Evolutionary conservation across 768 basidiomycete genomes (phyloP).

Genomic region (Psilocybe cubensis): DNA sequence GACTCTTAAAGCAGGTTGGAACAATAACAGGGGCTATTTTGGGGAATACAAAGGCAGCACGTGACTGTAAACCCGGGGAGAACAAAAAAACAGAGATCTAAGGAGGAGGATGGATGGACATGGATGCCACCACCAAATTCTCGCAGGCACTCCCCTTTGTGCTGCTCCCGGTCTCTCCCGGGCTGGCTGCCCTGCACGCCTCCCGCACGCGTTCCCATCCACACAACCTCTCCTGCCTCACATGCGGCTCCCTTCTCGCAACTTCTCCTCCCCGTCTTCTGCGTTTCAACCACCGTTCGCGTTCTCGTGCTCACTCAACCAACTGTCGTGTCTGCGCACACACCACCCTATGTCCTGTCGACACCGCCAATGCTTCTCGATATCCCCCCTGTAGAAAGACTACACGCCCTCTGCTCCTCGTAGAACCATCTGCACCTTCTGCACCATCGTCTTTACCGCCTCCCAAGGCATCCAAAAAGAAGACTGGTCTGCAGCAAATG

Average conservation of each 20-base stretch:
- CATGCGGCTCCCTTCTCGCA: slow-evolving; percentile 55
- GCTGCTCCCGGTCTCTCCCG: slow-evolving; percentile 53
- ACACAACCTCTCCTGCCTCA: slow-evolving; percentile 40
- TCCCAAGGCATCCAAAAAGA: slow-evolving; percentile 45
- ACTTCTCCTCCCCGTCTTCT: slow-evolving; percentile 40
- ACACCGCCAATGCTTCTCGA: slow-evolving; percentile 14
- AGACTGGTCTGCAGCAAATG: slow-evolving; percentile 62
- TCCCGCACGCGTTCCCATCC: slow-evolving; percentile 35
- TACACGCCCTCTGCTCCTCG: background rate
- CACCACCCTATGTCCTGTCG: slow-evolving; percentile 20
- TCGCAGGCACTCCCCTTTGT: slow-evolving; percentile 50
- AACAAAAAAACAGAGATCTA: background rate
- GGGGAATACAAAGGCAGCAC: slow-evolving; percentile 20
- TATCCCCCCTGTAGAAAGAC: slow-evolving; percentile 20
- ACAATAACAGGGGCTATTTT: slow-evolving; percentile 16
- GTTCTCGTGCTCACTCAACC: slow-evolving; percentile 18
- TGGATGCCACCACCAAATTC: slow-evolving; percentile 45
- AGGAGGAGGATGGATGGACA: slow-evolving; percentile 6
- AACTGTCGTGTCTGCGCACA: slow-evolving; percentile 36
- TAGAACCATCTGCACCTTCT: background rate
- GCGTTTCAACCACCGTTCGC: slow-evolving; percentile 28
- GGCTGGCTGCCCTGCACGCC: slow-evolving; percentile 67
- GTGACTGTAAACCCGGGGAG: slow-evolving; percentile 5
- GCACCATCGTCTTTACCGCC: background rate
- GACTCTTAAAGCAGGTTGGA: slow-evolving; percentile 4